These are phyloP conservation scores for Trametes cinnabarina DNA, from an alignment of 768 basidiomycete genomes.

Conservation along the genomic window DNA sequence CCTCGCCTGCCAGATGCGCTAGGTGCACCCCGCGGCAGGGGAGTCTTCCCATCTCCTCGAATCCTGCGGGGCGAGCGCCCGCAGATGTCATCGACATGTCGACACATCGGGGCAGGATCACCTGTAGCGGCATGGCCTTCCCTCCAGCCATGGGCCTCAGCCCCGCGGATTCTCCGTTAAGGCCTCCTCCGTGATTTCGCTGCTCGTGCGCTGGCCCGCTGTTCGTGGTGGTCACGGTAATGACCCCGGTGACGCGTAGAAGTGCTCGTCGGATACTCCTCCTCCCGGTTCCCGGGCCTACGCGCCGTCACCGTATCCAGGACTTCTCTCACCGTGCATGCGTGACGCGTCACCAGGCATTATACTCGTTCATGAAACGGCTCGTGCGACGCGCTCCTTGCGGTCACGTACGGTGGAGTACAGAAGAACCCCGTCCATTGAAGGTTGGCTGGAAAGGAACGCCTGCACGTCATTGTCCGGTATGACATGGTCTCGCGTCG, in stretches of 20 bases:
- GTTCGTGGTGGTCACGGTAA: background rate
- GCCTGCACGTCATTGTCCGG: background rate
- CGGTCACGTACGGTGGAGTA: background rate
- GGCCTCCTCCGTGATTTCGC: background rate
- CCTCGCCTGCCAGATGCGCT: constrained; percentile 12
- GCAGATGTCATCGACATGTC: background rate
- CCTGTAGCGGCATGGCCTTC: background rate
- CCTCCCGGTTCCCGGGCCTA: constrained; percentile 1
- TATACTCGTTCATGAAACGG: background rate
- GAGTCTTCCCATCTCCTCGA: constrained; percentile 18
- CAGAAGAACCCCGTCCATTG: background rate
- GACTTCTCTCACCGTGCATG: background rate
- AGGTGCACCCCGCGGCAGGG: constrained; percentile 5
- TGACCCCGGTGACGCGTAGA: background rate
- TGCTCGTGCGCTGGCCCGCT: background rate
- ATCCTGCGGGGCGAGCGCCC: background rate
- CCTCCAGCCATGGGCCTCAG: background rate
- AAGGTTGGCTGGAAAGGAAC: background rate
- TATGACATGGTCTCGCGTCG: background rate
- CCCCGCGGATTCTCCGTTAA: constrained; percentile 5
- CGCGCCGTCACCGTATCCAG: background rate
- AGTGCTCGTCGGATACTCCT: background rate
- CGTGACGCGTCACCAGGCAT: background rate
- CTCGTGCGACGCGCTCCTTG: background rate
- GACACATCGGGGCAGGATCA: background rate